phyloP scores from a whole-genome alignment of 2,329 filamentous ascomycete species.

The Monilinia aucupariae region DNA sequence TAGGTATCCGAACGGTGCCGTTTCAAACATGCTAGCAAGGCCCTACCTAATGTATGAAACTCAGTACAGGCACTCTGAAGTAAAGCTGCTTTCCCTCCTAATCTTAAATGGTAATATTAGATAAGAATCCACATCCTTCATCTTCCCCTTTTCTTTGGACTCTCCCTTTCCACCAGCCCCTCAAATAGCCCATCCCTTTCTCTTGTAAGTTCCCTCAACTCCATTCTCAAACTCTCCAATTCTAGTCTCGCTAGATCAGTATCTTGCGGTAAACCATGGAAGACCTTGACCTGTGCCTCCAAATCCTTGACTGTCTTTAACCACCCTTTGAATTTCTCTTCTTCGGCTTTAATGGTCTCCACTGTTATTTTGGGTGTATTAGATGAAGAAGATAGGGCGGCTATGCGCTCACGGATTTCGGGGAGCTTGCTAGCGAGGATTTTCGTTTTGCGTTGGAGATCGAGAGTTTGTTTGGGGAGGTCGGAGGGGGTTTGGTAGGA shows the following conservation, averaged over 20 bases:
- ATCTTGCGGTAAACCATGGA: conserved; percentile 68
- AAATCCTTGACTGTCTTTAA: conserved; percentile 53
- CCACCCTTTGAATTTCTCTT: conserved; percentile 53
- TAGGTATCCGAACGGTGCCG: background rate
- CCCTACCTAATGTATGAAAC: background rate
- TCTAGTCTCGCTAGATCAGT: conserved; percentile 62
- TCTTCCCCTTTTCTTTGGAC: conserved; percentile 39
- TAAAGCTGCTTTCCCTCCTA: background rate
- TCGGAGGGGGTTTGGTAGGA: conserved; percentile 51
- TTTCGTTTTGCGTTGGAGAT: conserved; percentile 67
- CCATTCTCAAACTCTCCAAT: conserved; percentile 59
- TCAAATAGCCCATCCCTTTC: conserved; percentile 72
- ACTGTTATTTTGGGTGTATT: conserved; percentile 41
- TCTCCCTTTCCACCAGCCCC: conserved; percentile 58
- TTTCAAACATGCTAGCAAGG: background rate
- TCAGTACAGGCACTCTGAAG: no score
- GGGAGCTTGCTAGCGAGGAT: conserved; percentile 59
- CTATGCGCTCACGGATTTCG: conserved; percentile 56
- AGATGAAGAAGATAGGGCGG: conserved; percentile 35
- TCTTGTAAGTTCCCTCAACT: conserved; percentile 56
- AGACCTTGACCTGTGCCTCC: conserved; percentile 58
- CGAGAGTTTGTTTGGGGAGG: conserved; percentile 64
- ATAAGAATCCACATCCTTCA: background rate
- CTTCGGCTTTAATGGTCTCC: conserved; percentile 53
- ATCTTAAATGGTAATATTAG: no score